Evolutionary conservation across 1,139 yeast genomes (phyloP).

Genomic region (Hemisphaericaspora subhashii): DNA sequence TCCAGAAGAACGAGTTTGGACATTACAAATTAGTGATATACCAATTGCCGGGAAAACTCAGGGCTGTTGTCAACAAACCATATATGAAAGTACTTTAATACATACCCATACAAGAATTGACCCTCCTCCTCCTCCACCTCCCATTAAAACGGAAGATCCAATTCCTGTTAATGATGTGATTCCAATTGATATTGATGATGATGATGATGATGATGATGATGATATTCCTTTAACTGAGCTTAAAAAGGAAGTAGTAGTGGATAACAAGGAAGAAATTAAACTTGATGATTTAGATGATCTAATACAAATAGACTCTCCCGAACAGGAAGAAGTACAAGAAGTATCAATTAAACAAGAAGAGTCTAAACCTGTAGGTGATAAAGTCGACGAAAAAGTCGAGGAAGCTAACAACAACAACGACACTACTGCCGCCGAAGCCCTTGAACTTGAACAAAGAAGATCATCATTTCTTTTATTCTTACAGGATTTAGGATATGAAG

Average conservation of each 20-base stretch:
- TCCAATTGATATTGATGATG: conserved; percentile 10
- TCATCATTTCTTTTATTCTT: conserved; percentile 51
- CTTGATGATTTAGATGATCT: conserved; percentile 8
- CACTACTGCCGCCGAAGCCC: conserved; percentile 1
- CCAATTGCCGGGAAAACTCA: conserved; percentile 85
- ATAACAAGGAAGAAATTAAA: conserved; percentile 3
- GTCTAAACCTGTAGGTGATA: neutral
- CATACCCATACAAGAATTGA: conserved; percentile 38
- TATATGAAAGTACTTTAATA: conserved; percentile 64
- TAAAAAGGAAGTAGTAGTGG: conserved; percentile 2
- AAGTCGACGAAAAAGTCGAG: neutral
- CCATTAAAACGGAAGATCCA: neutral
- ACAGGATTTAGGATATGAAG: conserved; percentile 69
- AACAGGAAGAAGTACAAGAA: neutral
- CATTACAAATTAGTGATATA: conserved; percentile 70
- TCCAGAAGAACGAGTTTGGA: conserved; percentile 50
- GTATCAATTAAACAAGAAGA: neutral
- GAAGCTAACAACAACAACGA: neutral
- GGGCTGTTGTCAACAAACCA: conserved; percentile 61
- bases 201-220: conserved; percentile 1
- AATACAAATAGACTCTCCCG: conserved; percentile 7
- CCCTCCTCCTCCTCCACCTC: too few species aligned
- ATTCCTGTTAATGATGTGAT: conserved; percentile 8
- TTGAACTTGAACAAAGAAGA: conserved; percentile 15
- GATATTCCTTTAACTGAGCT: conserved; percentile 1